A percentile compares a stretch with the other conserved stretches of the same genome.
phyloP scores from a whole-genome alignment of 257 asterid genomes.

The Vinca minor region DNA sequence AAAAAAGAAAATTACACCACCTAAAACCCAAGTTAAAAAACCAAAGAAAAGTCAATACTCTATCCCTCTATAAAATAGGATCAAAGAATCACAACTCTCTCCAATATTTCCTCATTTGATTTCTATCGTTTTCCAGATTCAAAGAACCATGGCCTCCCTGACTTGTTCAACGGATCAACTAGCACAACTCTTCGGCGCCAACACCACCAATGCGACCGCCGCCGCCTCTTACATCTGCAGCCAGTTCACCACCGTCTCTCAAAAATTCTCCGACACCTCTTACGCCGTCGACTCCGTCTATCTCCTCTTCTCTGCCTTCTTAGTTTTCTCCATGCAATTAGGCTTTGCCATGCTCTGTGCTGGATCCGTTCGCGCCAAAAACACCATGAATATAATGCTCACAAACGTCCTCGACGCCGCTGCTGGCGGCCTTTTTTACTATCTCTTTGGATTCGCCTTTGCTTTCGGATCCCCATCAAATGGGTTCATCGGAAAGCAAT shows the following conservation, averaged over 20 bases:
- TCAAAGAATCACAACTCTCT: neutral
- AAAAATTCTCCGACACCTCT: conserved; percentile 41
- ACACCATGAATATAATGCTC: conserved; percentile 89
- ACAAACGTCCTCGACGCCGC: conserved; percentile 96
- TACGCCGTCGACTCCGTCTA: conserved; percentile 76
- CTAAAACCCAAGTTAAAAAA: neutral
- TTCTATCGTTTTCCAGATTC: neutral
- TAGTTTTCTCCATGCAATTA: conserved; percentile 87
- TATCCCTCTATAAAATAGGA: conserved; percentile 19
- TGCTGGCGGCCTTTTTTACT: conserved; percentile 79
- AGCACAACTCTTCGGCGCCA: conserved; percentile 58
- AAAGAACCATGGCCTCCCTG: conserved; percentile 28
- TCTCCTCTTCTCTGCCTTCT: conserved; percentile 78
- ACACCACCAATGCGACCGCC: conserved; percentile 45
- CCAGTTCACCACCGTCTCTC: conserved; percentile 43
- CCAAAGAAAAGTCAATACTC: conserved; percentile 22
- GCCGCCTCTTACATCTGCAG: conserved; percentile 62
- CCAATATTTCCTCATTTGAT: neutral
- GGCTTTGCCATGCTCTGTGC: conserved; percentile 98
- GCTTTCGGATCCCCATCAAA: conserved; percentile 74
- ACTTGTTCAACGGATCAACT: conserved; percentile 43
- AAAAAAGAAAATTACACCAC: neutral
- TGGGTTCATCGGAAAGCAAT: conserved; percentile 76
- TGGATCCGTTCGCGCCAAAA: conserved; percentile 86
- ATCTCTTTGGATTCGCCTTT: conserved; percentile 78